These are phyloP conservation scores for Arthrobotrys conoides DNA, from an alignment of 2,329 filamentous ascomycete genomes.

Conservation along the genomic window DNA sequence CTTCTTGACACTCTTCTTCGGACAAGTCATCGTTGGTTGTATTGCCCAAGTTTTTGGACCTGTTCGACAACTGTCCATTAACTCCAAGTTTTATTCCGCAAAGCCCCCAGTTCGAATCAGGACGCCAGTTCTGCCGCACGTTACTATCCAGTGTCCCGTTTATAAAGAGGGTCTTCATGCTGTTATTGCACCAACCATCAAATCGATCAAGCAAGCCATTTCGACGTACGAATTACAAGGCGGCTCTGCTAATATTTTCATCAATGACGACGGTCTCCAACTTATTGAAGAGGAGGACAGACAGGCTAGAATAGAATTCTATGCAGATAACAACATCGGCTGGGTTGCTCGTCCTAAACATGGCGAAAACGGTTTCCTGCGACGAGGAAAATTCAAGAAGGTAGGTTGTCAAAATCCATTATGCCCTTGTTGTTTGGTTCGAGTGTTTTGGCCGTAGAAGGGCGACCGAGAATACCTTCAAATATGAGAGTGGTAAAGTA, in stretches of 20 bases:
- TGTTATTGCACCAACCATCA: conserved; percentile 83
- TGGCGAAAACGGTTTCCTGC: conserved; percentile 75
- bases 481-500: neutral
- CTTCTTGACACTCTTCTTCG: conserved; percentile 87
- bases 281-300: conserved; percentile 76
- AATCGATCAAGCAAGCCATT: conserved; percentile 82
- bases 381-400: conserved; percentile 74
- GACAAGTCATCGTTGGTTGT: conserved; percentile 82
- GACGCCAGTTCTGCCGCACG: conserved; percentile 69
- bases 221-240: conserved; percentile 83
- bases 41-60: conserved; percentile 83
- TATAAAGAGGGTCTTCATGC: conserved; percentile 85
- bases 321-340: conserved; percentile 78
- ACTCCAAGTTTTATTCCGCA: conserved; percentile 87
- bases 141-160: conserved; percentile 86
- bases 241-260: conserved; percentile 82
- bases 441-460: neutral
- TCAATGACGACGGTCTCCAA: conserved; percentile 82
- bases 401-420: conserved; percentile 63
- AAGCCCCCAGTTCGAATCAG: conserved; percentile 76
- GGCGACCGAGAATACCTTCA: neutral
- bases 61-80: conserved; percentile 78
- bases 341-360: conserved; percentile 78
- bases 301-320: conserved; percentile 76
- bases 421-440: conserved; percentile 64